Percentiles rank a stretch among this genome's conserved stretches.
phyloP scores from a whole-genome alignment of 805 yeast genomes.

The Teunomyces barrocoloradensis region DNA sequence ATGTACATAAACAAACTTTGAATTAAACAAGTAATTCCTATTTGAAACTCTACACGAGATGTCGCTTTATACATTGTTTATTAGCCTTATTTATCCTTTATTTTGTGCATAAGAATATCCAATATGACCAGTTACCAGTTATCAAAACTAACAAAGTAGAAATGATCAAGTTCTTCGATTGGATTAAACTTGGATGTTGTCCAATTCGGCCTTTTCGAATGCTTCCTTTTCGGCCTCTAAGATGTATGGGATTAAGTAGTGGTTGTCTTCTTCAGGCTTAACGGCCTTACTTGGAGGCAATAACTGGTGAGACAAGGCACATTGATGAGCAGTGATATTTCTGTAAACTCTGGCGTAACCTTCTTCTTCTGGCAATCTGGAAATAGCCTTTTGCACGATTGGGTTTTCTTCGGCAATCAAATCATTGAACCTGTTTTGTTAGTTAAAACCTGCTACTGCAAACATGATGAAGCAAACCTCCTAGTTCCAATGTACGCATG shows the following conservation, averaged over 20 bases:
- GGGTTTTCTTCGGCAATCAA: conserved; percentile 85
- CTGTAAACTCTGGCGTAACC: conserved; percentile 90
- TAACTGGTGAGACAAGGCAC: conserved; percentile 76
- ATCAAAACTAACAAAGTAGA: background rate
- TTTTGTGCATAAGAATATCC: too few species aligned
- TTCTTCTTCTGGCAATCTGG: conserved; percentile 82
- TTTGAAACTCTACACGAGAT: too few species aligned
- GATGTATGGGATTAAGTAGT: conserved; percentile 83
- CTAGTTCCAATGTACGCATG: too few species aligned
- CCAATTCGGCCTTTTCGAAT: conserved; percentile 82
- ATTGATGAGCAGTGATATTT: conserved; percentile 88
- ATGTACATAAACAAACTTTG: background rate
- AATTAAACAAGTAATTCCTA: too few species aligned
- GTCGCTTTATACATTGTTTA: background rate
- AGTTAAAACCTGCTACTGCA: conserved; percentile 7
- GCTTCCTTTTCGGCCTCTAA: conserved; percentile 94
- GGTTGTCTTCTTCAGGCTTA: conserved; percentile 74
- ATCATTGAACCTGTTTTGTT: conserved; percentile 65
- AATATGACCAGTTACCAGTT: background rate
- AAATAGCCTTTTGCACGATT: conserved; percentile 78
- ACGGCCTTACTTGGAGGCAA: conserved; percentile 79
- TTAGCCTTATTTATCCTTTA: background rate
- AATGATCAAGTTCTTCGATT: background rate
- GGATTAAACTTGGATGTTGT: conserved; percentile 55
- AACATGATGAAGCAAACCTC: too few species aligned